Percentiles rank a stretch among this genome's conserved stretches.
These are phyloP conservation scores for Cokeromyces recurvatus DNA, from an alignment of 371 early-diverging fungal genomes.

Conservation along the genomic window DNA sequence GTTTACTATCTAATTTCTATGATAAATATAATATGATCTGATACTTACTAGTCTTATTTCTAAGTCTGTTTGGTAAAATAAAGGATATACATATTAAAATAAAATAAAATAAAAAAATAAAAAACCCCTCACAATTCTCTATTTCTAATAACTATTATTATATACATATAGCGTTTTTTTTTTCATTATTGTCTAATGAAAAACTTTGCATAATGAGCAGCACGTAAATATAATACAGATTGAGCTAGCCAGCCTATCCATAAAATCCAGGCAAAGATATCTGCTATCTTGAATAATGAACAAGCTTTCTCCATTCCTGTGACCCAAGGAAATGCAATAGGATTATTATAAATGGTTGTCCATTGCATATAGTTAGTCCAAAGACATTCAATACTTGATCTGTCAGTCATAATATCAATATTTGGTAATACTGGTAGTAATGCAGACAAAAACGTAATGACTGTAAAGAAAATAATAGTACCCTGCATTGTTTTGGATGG, in stretches of 20 bases:
- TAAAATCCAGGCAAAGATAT: constrained; percentile 30
- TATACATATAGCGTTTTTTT: no score
- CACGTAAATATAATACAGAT: constrained; percentile 17
- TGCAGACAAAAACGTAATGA: constrained; percentile 23
- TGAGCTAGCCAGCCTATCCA: constrained; percentile 22
- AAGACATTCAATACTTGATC: constrained; percentile 23
- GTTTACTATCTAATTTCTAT: no score
- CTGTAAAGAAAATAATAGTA: constrained; percentile 20
- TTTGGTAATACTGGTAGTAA: constrained; percentile 29
- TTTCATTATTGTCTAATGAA: background rate
- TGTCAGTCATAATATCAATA: constrained; percentile 32
- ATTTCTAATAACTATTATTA: no score
- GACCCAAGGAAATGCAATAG: constrained; percentile 35
- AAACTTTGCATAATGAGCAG: constrained; percentile 5
- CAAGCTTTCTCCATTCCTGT: constrained; percentile 35
- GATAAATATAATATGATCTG: no score
- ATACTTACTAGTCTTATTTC: no score
- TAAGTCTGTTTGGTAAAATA: no score
- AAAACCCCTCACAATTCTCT: no score
- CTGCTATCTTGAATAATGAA: constrained; percentile 22
- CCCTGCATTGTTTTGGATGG: constrained; percentile 32
- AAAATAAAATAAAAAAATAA: no score
- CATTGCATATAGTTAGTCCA: constrained; percentile 43
- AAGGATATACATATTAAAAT: no score
- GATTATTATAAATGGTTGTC: constrained; percentile 27